A percentile compares a stretch with the other conserved stretches of the same genome.
These are phyloP conservation scores for Buddleja alternifolia DNA, from an alignment of 257 asterid genomes.

Conservation along the genomic window DNA sequence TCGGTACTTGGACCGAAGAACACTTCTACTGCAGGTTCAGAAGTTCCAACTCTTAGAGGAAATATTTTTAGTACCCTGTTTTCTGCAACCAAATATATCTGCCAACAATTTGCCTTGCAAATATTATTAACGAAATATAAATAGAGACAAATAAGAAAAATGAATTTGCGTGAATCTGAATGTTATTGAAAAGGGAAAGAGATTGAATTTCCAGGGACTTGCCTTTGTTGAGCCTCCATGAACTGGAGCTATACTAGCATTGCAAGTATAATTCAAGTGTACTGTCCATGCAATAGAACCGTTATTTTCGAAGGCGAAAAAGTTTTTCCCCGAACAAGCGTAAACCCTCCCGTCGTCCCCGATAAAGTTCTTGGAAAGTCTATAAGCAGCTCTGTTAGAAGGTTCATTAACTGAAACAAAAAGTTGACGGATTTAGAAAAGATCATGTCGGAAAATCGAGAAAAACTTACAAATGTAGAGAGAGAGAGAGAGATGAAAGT, in stretches of 20 bases:
- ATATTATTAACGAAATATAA: constrained; percentile 1
- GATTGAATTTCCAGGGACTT: constrained; percentile 23
- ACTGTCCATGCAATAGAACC: constrained; percentile 81
- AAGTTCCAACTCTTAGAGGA: constrained; percentile 46
- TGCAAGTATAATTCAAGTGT: constrained; percentile 63
- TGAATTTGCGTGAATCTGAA: not conserved
- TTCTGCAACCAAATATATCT: constrained; percentile 94
- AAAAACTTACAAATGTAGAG: not conserved
- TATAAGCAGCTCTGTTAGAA: constrained; percentile 31
- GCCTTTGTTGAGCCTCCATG: constrained; percentile 82
- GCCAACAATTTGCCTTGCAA: constrained; percentile 39
- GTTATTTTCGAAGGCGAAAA: constrained; percentile 71
- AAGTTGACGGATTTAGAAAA: constrained; percentile 2
- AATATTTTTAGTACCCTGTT: constrained; percentile 66
- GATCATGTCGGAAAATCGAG: not conserved
- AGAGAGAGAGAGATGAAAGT: constrained; percentile 9
- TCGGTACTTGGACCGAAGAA: constrained; percentile 70
- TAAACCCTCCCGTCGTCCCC: constrained; percentile 79
- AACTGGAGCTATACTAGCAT: constrained; percentile 56
- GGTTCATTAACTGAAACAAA: constrained; percentile 49
- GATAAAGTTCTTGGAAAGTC: constrained; percentile 62
- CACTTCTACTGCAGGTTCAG: constrained; percentile 60
- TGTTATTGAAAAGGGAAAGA: not conserved
- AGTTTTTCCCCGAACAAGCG: constrained; percentile 59
- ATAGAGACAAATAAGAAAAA: not conserved